phyloP scores from a whole-genome alignment of 208 protist species.

The Crithidia fasciculata region DNA sequence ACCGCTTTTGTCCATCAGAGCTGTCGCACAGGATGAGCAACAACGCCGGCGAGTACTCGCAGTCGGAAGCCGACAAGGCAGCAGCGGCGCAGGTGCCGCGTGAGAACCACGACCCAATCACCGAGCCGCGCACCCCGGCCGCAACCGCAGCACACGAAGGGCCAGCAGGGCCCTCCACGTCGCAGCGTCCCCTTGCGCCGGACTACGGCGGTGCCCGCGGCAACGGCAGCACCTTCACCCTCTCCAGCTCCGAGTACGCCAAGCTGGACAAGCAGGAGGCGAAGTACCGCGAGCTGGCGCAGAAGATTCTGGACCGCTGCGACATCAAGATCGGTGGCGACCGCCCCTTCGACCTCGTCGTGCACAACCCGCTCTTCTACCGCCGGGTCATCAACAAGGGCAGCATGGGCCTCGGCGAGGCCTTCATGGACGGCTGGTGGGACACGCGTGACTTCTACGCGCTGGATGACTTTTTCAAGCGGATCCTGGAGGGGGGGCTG shows the following conservation, averaged over 20 bases:
- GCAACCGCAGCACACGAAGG: neutral
- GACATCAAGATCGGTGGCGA: constrained; percentile 49
- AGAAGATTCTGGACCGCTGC: constrained; percentile 49
- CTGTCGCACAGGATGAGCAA: neutral
- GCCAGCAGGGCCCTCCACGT: neutral
- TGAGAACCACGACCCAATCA: constrained; percentile 19
- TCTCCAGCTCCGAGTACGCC: constrained; percentile 30
- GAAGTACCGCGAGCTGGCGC: constrained; percentile 38
- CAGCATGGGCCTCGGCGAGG: constrained; percentile 55
- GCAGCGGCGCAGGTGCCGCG: constrained; percentile 3
- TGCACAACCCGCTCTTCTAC: constrained; percentile 53
- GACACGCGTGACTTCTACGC: constrained; percentile 62
- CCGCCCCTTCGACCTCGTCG: constrained; percentile 46
- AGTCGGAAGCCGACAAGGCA: neutral
- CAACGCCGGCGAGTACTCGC: neutral
- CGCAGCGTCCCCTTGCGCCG: neutral
- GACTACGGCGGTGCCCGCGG: constrained; percentile 29
- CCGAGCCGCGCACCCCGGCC: constrained; percentile 14
- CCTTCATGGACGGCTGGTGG: constrained; percentile 73
- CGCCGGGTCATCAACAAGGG: constrained; percentile 55
- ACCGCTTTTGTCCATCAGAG: no score
- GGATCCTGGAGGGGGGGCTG: constrained; percentile 38
- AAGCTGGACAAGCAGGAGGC: constrained; percentile 34
- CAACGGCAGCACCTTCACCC: constrained; percentile 42
- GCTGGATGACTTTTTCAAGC: constrained; percentile 52